Evolutionary conservation across 176 grass and related monocot genomes (phyloP).

Genomic region (Chloris gayana): DNA sequence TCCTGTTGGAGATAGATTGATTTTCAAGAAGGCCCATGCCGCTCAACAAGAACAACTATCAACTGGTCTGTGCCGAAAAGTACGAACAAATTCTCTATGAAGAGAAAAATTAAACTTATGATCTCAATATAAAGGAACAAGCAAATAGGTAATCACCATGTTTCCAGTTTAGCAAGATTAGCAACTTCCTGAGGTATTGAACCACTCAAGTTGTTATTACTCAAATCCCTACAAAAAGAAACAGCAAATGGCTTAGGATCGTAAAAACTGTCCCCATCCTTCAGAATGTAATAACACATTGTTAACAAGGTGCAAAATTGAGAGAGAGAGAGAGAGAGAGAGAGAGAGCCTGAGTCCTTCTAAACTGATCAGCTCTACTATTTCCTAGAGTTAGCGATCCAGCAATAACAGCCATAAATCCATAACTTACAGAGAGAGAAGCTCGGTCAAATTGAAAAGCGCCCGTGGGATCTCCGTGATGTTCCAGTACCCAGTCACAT

Average conservation of each 20-base stretch:
- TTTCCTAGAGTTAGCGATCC: neutral
- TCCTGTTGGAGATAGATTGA: neutral
- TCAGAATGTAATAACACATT: neutral
- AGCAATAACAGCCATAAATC: neutral
- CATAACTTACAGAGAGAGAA: slow-evolving; percentile 52
- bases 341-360: neutral
- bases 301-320: neutral
- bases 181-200: slow-evolving; percentile 30
- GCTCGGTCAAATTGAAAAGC: slow-evolving; percentile 51
- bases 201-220: slow-evolving; percentile 50
- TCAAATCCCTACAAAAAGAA: slow-evolving; percentile 54
- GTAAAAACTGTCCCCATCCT: neutral
- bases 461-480: slow-evolving; percentile 28
- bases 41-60: neutral
- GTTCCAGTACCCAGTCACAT: slow-evolving; percentile 42
- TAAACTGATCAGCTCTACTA: neutral
- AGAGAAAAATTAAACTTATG: neutral
- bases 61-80: neutral
- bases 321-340: too few relatives aligned
- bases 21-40: neutral
- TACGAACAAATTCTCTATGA: slow-evolving; percentile 19
- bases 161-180: slow-evolving; percentile 44
- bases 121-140: neutral
- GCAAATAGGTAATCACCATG: slow-evolving; percentile 45
- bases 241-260: slow-evolving; percentile 20